Conservation (phyloP, 1,139 yeast genomes). For the Magnusiomyces sp. region DNA sequence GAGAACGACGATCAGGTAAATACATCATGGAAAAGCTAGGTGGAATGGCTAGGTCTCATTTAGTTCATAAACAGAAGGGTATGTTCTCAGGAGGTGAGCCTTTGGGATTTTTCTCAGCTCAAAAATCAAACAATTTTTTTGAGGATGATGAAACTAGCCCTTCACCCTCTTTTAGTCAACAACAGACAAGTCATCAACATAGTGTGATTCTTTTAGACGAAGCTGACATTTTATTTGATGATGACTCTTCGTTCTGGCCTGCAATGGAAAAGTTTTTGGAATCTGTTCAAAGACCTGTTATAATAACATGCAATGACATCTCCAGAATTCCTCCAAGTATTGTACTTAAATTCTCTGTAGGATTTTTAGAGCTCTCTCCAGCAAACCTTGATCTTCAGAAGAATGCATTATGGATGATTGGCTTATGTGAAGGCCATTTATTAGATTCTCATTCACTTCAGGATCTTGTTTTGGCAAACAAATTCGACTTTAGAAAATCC, state of each 20-base stretch:
- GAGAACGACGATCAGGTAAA: slow-evolving; percentile 62
- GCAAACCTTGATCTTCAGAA: slow-evolving; percentile 21
- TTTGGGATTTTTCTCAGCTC: not conserved
- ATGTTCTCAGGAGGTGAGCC: not conserved
- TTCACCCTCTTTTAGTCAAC: not conserved
- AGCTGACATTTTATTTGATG: slow-evolving; percentile 73
- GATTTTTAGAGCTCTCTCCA: slow-evolving; percentile 28
- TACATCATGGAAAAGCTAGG: slow-evolving; percentile 58
- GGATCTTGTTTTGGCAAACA: slow-evolving; percentile 30
- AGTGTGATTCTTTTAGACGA: slow-evolving; percentile 79
- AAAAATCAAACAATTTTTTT: too few relatives aligned
- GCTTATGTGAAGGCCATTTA: slow-evolving; percentile 32
- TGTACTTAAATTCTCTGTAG: slow-evolving; percentile 5
- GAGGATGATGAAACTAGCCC: too few relatives aligned
- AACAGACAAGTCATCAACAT: slow-evolving; percentile 32
- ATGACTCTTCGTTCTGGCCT: slow-evolving; percentile 74
- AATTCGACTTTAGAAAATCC: slow-evolving; percentile 48
- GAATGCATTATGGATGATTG: slow-evolving; percentile 33
- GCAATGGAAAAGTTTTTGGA: slow-evolving; percentile 56
- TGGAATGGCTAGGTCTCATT: slow-evolving; percentile 78
- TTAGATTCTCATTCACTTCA: slow-evolving; percentile 34
- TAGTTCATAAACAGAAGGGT: slow-evolving; percentile 43
- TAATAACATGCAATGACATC: slow-evolving; percentile 61
- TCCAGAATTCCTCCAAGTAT: slow-evolving; percentile 16
- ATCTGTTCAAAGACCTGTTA: slow-evolving; percentile 68